Base-by-base conservation (phyloP, 176 grass and related monocot species). In the Poa annua region DNA sequence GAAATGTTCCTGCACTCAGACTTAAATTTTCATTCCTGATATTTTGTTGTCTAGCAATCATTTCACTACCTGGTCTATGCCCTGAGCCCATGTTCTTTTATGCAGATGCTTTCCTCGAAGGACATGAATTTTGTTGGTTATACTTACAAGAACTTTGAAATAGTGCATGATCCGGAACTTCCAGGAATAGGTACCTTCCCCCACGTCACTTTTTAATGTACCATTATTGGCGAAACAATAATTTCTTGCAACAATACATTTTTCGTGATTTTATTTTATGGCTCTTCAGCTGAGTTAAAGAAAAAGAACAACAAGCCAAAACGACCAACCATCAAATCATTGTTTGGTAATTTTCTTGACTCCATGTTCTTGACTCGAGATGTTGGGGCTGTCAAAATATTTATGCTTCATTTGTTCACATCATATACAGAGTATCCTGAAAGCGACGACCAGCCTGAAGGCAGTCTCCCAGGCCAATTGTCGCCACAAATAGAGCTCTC, bases 321-420 rank as follows among this genome's bases (percentile, higher is more conserved):
- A 60, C 48, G 92, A 44, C 92, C 89, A 71, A 91, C 88, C 47
- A 89, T 94, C 65, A 94, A 91, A 87, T 89, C 92, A 56, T 87
- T 94, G 53, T 94, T 94, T 66, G 92, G 92, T 94, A 94, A 29
- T 49, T 17, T 8, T 52, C 8, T 66, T 3, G 25, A 34, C 8
- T 19, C 20, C 48, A 35, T 54, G 24, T 29, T 24, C n/a, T 48
- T n/a, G n/a, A n/a, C 34, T 29, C 2, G 19, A 25, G 59, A 75
- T 80, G 20, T 61, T 60, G 38, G 32, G 47, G 1, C 11, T 79
- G 42, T 71, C 60, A 24, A 44, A 69, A 66, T 71, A 77, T 71
- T 78, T 71, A 80, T 24, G 61, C 66, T 74, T 22, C 29, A 47
- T 87, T 22, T 2, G 5, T 24, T 42, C 57, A 81, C 35, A 50